These are phyloP conservation scores for Cicer judaicum DNA, from an alignment of 306 rosid genomes.

Conservation along the genomic window DNA sequence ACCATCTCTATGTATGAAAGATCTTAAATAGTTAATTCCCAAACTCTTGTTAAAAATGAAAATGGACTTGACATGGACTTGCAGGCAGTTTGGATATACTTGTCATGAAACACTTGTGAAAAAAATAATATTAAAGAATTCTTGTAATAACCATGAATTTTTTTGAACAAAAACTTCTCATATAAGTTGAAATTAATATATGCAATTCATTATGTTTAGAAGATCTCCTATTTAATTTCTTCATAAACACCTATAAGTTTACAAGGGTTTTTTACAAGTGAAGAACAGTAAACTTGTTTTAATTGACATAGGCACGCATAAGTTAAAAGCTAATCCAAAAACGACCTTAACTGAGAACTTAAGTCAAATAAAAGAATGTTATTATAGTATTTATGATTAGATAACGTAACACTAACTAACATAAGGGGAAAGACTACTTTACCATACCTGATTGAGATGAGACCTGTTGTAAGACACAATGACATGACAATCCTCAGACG, in stretches of 20 bases:
- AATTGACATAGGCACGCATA: neutral
- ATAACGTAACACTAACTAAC: constrained; percentile 20
- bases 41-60: constrained; percentile 12
- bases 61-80: neutral
- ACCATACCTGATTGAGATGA: constrained; percentile 72
- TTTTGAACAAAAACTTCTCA: neutral
- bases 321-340: constrained; percentile 2
- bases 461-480: constrained; percentile 75
- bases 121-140: neutral
- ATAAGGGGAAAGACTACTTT: constrained; percentile 22
- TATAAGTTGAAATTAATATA: neutral
- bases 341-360: constrained; percentile 10
- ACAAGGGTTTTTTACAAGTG: neutral
- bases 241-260: neutral
- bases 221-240: neutral
- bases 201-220: neutral
- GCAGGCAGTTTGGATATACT: neutral
- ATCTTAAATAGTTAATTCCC: neutral
- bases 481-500: constrained; percentile 68
- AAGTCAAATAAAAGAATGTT: constrained; percentile 35
- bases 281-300: neutral
- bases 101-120: too few relatives aligned
- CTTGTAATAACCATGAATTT: neutral
- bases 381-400: neutral
- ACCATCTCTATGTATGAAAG: neutral